phyloP scores from a whole-genome alignment of 1,139 yeast genomes.

The Geotrichum histeridarum region DNA sequence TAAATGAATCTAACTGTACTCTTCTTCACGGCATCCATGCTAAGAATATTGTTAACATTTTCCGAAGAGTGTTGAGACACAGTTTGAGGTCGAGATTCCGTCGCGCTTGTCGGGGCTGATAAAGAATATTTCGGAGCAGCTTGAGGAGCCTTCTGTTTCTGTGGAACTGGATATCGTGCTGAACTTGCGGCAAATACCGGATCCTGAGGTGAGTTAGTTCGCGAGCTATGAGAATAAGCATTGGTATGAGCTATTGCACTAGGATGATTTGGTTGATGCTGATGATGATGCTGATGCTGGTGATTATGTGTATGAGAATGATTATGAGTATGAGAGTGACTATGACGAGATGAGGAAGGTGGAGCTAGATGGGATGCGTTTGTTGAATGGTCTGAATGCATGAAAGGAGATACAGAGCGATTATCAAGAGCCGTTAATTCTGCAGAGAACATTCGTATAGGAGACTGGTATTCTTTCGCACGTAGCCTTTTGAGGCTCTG shows the following conservation, averaged over 20 bases:
- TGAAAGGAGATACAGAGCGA: slow-evolving; percentile 27
- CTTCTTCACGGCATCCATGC: slow-evolving; percentile 37
- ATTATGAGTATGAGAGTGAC: background rate
- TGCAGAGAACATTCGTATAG: slow-evolving; percentile 6
- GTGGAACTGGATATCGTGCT: slow-evolving; percentile 1
- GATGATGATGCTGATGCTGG: background rate
- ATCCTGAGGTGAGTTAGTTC: slow-evolving; percentile 9
- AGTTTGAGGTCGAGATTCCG: slow-evolving; percentile 15
- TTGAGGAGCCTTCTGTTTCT: background rate
- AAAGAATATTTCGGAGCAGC: slow-evolving; percentile 16
- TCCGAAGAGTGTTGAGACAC: slow-evolving; percentile 9
- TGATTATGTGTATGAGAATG: background rate
- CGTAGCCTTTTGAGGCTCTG: slow-evolving; percentile 41
- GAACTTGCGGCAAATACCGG: slow-evolving; percentile 4
- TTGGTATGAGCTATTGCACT: background rate
- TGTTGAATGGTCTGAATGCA: slow-evolving; percentile 1
- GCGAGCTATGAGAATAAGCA: background rate
- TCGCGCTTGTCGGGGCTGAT: slow-evolving; percentile 18
- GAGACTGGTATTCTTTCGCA: slow-evolving; percentile 24
- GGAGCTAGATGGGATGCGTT: background rate
- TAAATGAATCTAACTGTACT: slow-evolving; percentile 59
- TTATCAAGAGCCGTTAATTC: slow-evolving; percentile 25
- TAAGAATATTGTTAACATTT: slow-evolving; percentile 25
- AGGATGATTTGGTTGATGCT: background rate
- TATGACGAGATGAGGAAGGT: background rate